Evolutionary conservation across 805 yeast species (phyloP).

Genomic region (Tetrapisispora phaffii): DNA sequence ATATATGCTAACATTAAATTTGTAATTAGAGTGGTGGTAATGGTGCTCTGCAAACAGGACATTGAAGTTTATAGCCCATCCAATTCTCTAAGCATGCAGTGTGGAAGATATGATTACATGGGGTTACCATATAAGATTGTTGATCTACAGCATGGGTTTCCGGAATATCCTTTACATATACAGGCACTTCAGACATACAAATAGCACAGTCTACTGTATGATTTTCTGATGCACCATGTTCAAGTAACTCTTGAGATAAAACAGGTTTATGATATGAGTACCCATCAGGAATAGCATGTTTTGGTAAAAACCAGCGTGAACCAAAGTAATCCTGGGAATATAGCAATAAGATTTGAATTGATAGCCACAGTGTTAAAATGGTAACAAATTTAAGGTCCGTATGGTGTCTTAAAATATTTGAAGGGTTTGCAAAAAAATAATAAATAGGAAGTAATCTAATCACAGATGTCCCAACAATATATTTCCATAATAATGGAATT

Average conservation of each 20-base stretch:
- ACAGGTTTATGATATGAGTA: constrained; percentile 60
- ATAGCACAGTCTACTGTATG: constrained; percentile 73
- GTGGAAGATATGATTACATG: constrained; percentile 86
- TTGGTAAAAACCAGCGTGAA: constrained; percentile 76
- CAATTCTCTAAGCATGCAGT: constrained; percentile 80
- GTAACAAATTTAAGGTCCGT: constrained; percentile 43
- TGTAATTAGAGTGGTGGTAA: constrained; percentile 64
- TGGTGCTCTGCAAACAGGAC: constrained; percentile 84
- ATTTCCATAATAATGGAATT: constrained; percentile 62
- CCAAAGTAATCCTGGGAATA: constrained; percentile 61
- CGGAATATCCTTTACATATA: constrained; percentile 24
- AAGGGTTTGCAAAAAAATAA: constrained; percentile 44
- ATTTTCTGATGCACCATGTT: constrained; percentile 22
- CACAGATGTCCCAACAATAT: constrained; percentile 57
- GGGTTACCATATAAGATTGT: constrained; percentile 69
- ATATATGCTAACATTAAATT: background rate
- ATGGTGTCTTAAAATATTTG: constrained; percentile 65
- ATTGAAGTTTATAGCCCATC: constrained; percentile 88
- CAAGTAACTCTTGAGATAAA: constrained; percentile 20
- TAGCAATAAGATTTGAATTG: constrained; percentile 48
- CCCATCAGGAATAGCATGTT: constrained; percentile 62
- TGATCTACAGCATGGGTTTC: constrained; percentile 31
- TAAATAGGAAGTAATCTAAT: constrained; percentile 54
- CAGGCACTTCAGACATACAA: constrained; percentile 67
- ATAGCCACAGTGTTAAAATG: constrained; percentile 44